Evolutionary conservation across 371 early-diverging fungal species (phyloP), one percentile per base, ranked within the genome.

Genomic region (Mortierella sp.): DNA sequence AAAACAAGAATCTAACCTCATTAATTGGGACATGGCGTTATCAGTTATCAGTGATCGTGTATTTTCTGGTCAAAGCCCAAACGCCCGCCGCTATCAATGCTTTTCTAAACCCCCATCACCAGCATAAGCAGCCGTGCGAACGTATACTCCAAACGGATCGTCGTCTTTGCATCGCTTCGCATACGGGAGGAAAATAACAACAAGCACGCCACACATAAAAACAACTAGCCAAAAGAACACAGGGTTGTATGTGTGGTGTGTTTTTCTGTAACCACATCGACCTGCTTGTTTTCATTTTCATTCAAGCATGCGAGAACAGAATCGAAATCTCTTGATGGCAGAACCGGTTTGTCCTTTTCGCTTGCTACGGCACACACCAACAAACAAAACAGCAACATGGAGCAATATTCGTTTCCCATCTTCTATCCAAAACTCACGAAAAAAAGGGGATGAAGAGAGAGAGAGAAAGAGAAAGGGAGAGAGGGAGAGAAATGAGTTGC

Each of bases 111-210:
- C 51, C 0, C 51, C 21, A 51, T 51, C 51, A 51, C 18, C 51
- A 49, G 21, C 4, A 51, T 51, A 51, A 21, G 18, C 51, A 51
- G 18, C 21, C 51, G 18, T 18, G 51, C 6, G 48, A 14, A 24
- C 16, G 24, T 16, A 54, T 16, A 6, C 24, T 21, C 65, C 65
- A 16, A 35, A 4, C 6, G 21, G 68, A 68, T 68, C 68, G 18
- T 41, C 65, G 18, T 41, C 65, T 18, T 41, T 68, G 68, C 68
- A 68, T 68, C 38, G 21, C 41, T 68, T 68, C 68, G 68, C 68
- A 68, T 38, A 68, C 3, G 65, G 14, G 56, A 68, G 24, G 7
- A 2, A 7, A 65, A 49, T 3, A 18, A 4, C 3, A 12, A 51
- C 21, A 51, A 16, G 18, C 51, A 21, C 51, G 18, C 14, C 51